Conservation (phyloP, 2,329 filamentous ascomycete species). For the Diaporthe caulivora region DNA sequence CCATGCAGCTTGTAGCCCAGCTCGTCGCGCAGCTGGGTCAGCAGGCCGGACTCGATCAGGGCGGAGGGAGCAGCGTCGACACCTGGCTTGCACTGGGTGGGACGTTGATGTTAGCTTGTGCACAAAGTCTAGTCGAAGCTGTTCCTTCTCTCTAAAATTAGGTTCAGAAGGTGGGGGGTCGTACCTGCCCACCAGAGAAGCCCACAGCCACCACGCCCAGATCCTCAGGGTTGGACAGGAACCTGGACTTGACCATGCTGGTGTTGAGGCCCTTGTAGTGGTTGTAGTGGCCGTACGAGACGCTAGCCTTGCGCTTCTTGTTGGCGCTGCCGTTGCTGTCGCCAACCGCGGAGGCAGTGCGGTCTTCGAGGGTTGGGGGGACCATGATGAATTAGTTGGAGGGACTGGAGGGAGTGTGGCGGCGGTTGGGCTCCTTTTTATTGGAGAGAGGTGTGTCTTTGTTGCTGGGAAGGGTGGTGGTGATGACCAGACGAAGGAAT, state of each 20-base stretch:
- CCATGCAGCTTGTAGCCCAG: slow-evolving; percentile 90
- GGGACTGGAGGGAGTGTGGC: background rate
- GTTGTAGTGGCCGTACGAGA: slow-evolving; percentile 40
- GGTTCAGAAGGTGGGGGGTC: slow-evolving; percentile 41
- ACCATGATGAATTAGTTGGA: slow-evolving; percentile 23
- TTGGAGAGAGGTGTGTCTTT: background rate
- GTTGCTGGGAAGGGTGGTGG: background rate
- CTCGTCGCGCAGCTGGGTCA: slow-evolving; percentile 85
- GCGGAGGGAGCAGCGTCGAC: slow-evolving; percentile 92
- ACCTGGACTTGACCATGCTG: slow-evolving; percentile 73
- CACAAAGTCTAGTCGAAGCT: background rate
- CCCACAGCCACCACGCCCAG: slow-evolving; percentile 94
- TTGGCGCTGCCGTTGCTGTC: slow-evolving; percentile 22
- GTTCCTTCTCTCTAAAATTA: background rate
- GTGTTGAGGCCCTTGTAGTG: slow-evolving; percentile 58
- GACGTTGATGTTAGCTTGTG: background rate
- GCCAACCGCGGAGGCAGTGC: slow-evolving; percentile 17
- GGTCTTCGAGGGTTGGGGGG: slow-evolving; percentile 36
- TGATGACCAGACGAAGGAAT: background rate
- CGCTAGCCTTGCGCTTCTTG: slow-evolving; percentile 39
- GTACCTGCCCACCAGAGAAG: slow-evolving; percentile 95
- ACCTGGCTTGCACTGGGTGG: slow-evolving; percentile 81
- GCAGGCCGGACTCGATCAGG: slow-evolving; percentile 88
- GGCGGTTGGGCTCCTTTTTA: background rate
- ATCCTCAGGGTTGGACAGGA: slow-evolving; percentile 83